phyloP scores from a whole-genome alignment of 1,284 basidiomycete genomes.

The Takashimella koratensis region DNA sequence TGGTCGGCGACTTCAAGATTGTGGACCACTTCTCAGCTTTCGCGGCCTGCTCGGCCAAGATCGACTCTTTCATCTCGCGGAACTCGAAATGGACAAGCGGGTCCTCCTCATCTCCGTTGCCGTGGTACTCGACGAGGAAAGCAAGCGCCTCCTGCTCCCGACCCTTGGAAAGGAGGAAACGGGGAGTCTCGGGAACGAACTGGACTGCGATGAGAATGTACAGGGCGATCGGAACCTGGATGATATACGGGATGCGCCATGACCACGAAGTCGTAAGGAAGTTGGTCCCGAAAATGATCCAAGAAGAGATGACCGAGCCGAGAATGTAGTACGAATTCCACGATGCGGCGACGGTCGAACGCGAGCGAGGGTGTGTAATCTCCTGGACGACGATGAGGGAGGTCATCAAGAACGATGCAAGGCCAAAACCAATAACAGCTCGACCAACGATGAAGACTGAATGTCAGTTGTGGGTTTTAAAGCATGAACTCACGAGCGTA shows the following conservation, averaged over 20 bases:
- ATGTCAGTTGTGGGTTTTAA: not conserved
- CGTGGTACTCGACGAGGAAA: conserved; percentile 75
- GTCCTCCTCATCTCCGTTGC: conserved; percentile 60
- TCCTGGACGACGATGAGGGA: conserved; percentile 49
- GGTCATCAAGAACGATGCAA: conserved; percentile 51
- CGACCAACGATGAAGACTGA: conserved; percentile 45
- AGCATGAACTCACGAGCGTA: conserved; percentile 36
- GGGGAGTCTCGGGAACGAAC: conserved; percentile 49
- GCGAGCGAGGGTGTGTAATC: conserved; percentile 47
- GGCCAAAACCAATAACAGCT: conserved; percentile 47
- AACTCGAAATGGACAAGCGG: conserved; percentile 72
- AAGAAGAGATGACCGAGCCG: conserved; percentile 20
- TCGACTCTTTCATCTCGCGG: conserved; percentile 72
- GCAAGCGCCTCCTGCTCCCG: conserved; percentile 65
- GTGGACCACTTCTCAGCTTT: conserved; percentile 45
- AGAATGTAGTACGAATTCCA: conserved; percentile 47
- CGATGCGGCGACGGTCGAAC: conserved; percentile 36
- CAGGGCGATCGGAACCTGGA: conserved; percentile 44
- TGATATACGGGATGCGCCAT: conserved; percentile 48
- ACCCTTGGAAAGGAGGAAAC: conserved; percentile 43
- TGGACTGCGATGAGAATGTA: conserved; percentile 49
- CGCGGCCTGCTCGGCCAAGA: conserved; percentile 59
- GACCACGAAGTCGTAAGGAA: conserved; percentile 28
- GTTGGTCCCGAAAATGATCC: conserved; percentile 25
- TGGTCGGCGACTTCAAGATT: conserved; percentile 35